Evolutionary conservation across 1,284 basidiomycete genomes (phyloP).

Genomic region (Tilletia walkeri): DNA sequence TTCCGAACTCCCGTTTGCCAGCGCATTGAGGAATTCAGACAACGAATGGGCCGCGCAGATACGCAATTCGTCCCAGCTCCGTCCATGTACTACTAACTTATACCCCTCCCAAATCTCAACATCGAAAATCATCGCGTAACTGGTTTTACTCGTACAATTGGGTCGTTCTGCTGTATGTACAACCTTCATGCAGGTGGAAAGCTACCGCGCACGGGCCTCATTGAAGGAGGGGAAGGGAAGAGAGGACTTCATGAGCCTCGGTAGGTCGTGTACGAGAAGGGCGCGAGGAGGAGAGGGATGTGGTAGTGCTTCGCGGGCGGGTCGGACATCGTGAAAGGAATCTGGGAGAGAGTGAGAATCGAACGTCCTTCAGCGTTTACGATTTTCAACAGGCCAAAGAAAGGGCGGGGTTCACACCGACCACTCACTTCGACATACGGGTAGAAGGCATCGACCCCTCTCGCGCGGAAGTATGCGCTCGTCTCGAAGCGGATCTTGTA

Average conservation of each 20-base stretch:
- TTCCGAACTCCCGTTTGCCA: not conserved
- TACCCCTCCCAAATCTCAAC: no score
- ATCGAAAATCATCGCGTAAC: no score
- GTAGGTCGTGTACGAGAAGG: slow-evolving; percentile 88
- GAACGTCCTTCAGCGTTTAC: slow-evolving; percentile 62
- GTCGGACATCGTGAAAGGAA: slow-evolving; percentile 37
- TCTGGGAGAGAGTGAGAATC: slow-evolving; percentile 59
- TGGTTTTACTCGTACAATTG: no score
- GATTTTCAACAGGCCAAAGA: not conserved
- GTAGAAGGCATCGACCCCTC: slow-evolving; percentile 72
- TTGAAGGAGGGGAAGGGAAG: no score
- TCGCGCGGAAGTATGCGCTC: slow-evolving; percentile 73
- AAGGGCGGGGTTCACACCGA: not conserved
- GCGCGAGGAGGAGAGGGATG: slow-evolving; percentile 84
- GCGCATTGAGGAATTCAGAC: not conserved
- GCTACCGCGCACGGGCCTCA: no score
- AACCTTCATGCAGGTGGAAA: no score
- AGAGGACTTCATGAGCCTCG: slow-evolving; percentile 62
- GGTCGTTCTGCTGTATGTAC: no score
- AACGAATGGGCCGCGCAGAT: not conserved
- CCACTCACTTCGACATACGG: slow-evolving; percentile 75
- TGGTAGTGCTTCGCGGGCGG: slow-evolving; percentile 68
- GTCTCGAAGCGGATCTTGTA: slow-evolving; percentile 85
- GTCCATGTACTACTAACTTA: not conserved
- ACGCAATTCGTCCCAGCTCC: not conserved